Conservation (phyloP, 805 yeast genomes). For the Vanderwaltozyma verrucispora region DNA sequence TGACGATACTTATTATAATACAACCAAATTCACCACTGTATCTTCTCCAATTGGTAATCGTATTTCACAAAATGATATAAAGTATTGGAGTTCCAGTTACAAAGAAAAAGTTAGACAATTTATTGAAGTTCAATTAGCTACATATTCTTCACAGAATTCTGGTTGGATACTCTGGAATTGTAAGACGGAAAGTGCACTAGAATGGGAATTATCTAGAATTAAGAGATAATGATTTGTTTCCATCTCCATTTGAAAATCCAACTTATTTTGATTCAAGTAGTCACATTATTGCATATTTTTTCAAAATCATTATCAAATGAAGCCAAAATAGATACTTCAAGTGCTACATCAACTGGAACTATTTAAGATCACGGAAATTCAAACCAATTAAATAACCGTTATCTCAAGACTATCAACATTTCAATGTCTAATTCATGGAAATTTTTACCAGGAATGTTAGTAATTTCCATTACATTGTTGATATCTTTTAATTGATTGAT, state of each 20-base stretch:
- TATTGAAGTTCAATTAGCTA: constrained; percentile 51
- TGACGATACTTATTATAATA: constrained; percentile 36
- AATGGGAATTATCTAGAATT: constrained; percentile 56
- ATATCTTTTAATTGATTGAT: no score
- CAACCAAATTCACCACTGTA: constrained; percentile 6
- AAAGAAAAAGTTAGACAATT: constrained; percentile 39
- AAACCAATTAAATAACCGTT: no score
- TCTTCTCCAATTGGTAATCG: constrained; percentile 33
- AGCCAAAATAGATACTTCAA: constrained; percentile 4
- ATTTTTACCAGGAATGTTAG: no score
- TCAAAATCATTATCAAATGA: constrained; percentile 9
- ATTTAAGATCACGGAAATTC: neutral
- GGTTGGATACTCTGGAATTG: constrained; percentile 70
- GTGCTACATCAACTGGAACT: neutral
- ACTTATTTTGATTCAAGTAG: constrained; percentile 34
- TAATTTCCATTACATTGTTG: no score
- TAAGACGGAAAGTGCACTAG: constrained; percentile 55
- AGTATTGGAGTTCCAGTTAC: constrained; percentile 34
- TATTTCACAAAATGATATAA: constrained; percentile 13
- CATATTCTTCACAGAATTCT: constrained; percentile 34
- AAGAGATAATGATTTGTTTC: constrained; percentile 43
- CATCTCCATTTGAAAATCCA: constrained; percentile 47
- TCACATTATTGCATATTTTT: constrained; percentile 4
- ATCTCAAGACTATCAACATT: no score
- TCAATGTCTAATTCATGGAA: no score